Base-by-base conservation (phyloP, 1,139 yeast genomes). In the Petasospora fabianii region DNA sequence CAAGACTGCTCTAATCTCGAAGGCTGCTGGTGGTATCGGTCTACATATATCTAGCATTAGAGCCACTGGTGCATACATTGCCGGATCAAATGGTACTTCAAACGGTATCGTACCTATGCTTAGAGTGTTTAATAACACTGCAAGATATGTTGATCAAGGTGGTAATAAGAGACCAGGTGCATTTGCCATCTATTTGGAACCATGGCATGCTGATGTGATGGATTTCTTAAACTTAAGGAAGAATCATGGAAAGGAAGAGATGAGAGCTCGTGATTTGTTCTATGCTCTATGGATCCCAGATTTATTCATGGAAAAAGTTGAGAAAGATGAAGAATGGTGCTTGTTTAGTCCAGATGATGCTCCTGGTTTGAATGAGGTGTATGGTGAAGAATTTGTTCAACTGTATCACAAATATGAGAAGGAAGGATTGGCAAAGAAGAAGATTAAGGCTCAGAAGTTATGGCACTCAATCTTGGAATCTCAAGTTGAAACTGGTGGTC, bases 111-210 rank as follows among this genome's bases (percentile, higher is more conserved):
- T 86, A 45, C 96, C 96, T 35, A 86, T 86, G 96, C 74, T 86
- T 41, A 77, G 95, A 55, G 96, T 86, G 20, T 86, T 77, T 70
- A 86, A 86, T 71, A 85, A 85, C 65, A 85, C 96, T 42, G 96
- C 96, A 24, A 76, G 96, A 59, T 86, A 86, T 55, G 96, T 86
- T 36, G 96, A 86, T 56, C 96, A 86, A 68, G 96, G 96, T 60
- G 96, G 96, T 54, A 86, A 86, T 69, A 87, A 87, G 64, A 77
- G 96, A 59, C 96, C 96, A 3, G 96, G 96, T 57, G 96, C 96
- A 12, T 84, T 86, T 62, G 95, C 96, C 30, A 66, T 86, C 42
- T 86, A 86, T 62, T 69, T 86, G 43, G 96, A 86, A 66, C 95
- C 96, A 51, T 86, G 96, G 96, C 96, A 86, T 58, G 77, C 86